Conservation (phyloP, 2,329 filamentous ascomycete genomes). For the Saccharata proteae region DNA sequence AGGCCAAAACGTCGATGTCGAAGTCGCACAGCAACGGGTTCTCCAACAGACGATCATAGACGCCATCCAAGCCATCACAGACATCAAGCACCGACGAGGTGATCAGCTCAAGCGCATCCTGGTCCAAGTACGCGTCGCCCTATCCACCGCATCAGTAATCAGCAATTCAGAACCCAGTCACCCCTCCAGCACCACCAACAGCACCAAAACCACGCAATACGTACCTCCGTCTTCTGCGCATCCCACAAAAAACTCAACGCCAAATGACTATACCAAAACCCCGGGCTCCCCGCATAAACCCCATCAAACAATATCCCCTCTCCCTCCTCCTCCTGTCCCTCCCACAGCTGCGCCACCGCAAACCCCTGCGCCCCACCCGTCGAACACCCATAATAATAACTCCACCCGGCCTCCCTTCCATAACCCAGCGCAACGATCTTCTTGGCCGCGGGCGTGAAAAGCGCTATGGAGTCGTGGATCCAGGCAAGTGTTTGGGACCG, state of each 20-base stretch:
- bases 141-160: no score
- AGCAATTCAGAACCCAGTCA: no score
- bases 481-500: constrained; percentile 8
- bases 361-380: constrained; percentile 11
- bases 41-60: constrained; percentile 27
- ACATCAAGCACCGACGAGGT: constrained; percentile 22
- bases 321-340: constrained; percentile 6
- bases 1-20: constrained; percentile 20
- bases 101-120: constrained; percentile 21
- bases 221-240: constrained; percentile 7
- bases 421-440: constrained; percentile 6
- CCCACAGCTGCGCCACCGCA: constrained; percentile 10
- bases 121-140: constrained; percentile 14
- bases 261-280: constrained; percentile 11
- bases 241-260: constrained; percentile 11
- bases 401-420: constrained; percentile 1
- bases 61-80: constrained; percentile 29
- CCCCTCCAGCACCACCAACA: no score
- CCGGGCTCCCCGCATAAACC: constrained; percentile 10
- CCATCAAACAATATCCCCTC: constrained; percentile 12
- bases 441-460: constrained; percentile 10
- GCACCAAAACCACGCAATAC: no score
- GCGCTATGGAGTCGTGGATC: constrained; percentile 10
- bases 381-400: constrained; percentile 11
- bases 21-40: constrained; percentile 27